Evolutionary conservation across 1,284 basidiomycete species (phyloP).

Genomic region (Moesziomyces aphidis): DNA sequence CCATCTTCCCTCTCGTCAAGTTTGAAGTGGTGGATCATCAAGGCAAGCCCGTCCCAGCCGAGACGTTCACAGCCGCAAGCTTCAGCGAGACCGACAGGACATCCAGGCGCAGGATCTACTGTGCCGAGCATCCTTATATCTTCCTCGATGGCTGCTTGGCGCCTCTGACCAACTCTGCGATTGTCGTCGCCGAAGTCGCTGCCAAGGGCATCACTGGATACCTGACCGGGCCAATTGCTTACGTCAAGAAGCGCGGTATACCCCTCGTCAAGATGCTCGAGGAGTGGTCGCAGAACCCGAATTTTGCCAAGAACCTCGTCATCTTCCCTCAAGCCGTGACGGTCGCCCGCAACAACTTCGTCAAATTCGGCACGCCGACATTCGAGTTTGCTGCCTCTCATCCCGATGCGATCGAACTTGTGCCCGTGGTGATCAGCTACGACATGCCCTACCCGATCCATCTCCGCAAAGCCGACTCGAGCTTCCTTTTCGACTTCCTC

Average conservation of each 20-base stretch:
- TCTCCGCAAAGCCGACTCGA: conserved; percentile 29
- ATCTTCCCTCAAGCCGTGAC: conserved; percentile 28
- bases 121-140: conserved; percentile 31
- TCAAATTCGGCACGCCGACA: conserved; percentile 21
- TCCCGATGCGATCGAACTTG: conserved; percentile 15
- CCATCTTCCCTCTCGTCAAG: conserved; percentile 20
- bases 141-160: conserved; percentile 26
- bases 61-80: conserved; percentile 11
- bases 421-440: conserved; percentile 27
- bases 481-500: conserved; percentile 31
- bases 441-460: conserved; percentile 35
- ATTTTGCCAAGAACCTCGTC: conserved; percentile 25
- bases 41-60: conserved; percentile 14
- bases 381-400: conserved; percentile 26
- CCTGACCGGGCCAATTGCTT: conserved; percentile 14
- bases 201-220: conserved; percentile 14
- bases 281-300: conserved; percentile 14
- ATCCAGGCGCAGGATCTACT: conserved; percentile 21
- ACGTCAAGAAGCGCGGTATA: conserved; percentile 17
- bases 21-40: conserved; percentile 22
- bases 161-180: conserved; percentile 19
- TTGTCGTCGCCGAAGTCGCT: conserved; percentile 20
- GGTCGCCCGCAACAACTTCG: conserved; percentile 31
- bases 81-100: conserved; percentile 8
- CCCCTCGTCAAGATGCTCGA: conserved; percentile 18